Percentiles rank a stretch among this genome's conserved stretches.
Evolutionary conservation across 768 basidiomycete species (phyloP).

Genomic region (Russula brevipes): DNA sequence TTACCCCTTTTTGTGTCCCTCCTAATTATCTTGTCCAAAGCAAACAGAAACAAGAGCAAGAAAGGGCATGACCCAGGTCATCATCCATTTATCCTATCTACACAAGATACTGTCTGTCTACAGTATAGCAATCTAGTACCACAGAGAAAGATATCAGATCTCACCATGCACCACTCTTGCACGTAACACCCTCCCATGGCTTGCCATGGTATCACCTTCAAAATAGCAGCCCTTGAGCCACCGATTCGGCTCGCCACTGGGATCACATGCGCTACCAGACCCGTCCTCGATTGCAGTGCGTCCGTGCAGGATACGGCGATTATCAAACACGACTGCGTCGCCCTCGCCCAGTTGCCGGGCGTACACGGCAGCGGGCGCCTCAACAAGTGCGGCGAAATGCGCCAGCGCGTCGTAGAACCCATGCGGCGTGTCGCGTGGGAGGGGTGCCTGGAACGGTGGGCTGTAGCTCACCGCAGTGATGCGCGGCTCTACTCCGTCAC

Average conservation of each 20-base stretch:
- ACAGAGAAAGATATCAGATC: background rate
- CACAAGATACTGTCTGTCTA: background rate
- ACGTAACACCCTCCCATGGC: slow-evolving; percentile 52
- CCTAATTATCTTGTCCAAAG: no score
- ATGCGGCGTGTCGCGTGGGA: slow-evolving; percentile 48
- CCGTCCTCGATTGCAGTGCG: slow-evolving; percentile 66
- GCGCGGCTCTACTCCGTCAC: slow-evolving; percentile 13
- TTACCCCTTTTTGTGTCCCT: no score
- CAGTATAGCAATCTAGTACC: background rate
- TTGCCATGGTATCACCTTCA: slow-evolving; percentile 60
- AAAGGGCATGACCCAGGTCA: no score
- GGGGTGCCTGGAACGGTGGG: slow-evolving; percentile 90
- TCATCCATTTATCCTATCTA: background rate
- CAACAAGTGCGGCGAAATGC: slow-evolving; percentile 54
- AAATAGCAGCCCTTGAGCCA: slow-evolving; percentile 92
- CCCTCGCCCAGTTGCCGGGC: slow-evolving; percentile 71
- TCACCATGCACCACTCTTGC: slow-evolving; percentile 14
- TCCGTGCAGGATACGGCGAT: slow-evolving; percentile 83
- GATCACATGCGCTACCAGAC: slow-evolving; percentile 26
- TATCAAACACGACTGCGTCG: slow-evolving; percentile 88
- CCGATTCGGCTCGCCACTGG: slow-evolving; percentile 46
- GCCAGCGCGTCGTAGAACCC: slow-evolving; percentile 59
- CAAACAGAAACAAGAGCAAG: no score
- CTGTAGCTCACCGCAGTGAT: slow-evolving; percentile 82
- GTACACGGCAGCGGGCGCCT: slow-evolving; percentile 47